Conservation (phyloP, 306 rosid species). For the Acacia melanoxylon region DNA sequence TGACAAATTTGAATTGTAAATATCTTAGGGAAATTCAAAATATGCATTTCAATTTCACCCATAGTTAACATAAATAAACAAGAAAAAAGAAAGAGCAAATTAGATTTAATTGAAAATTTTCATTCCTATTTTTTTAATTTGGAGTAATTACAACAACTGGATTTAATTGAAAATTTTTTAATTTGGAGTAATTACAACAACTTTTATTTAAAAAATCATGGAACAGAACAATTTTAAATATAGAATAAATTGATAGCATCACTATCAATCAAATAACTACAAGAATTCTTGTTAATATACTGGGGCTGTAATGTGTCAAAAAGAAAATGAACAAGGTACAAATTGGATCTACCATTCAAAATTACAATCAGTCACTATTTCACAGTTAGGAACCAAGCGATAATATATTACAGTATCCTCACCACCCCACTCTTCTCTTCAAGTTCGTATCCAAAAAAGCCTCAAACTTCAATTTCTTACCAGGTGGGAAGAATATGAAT, state of each 20-base stretch:
- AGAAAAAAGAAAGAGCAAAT: too few relatives aligned
- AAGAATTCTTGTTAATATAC: neutral
- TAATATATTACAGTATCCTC: neutral
- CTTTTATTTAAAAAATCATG: too few relatives aligned
- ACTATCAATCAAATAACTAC: neutral
- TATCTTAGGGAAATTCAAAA: too few relatives aligned
- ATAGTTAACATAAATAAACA: too few relatives aligned
- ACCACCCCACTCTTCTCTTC: neutral
- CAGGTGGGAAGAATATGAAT: neutral
- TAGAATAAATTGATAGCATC: neutral
- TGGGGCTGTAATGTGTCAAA: neutral
- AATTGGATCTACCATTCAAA: neutral
- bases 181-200: too few relatives aligned
- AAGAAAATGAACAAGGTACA: neutral
- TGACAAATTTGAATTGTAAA: too few relatives aligned
- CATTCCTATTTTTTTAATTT: too few relatives aligned
- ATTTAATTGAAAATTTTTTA: too few relatives aligned
- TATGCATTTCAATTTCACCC: too few relatives aligned
- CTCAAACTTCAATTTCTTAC: neutral
- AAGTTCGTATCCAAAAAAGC: neutral
- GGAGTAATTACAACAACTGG: too few relatives aligned
- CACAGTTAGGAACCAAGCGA: neutral
- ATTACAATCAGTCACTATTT: conserved; percentile 16
- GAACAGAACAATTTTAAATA: neutral
- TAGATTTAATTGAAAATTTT: too few relatives aligned